These are phyloP conservation scores for Crataegus laevigata DNA, from an alignment of 306 rosid genomes.

Conservation along the genomic window DNA sequence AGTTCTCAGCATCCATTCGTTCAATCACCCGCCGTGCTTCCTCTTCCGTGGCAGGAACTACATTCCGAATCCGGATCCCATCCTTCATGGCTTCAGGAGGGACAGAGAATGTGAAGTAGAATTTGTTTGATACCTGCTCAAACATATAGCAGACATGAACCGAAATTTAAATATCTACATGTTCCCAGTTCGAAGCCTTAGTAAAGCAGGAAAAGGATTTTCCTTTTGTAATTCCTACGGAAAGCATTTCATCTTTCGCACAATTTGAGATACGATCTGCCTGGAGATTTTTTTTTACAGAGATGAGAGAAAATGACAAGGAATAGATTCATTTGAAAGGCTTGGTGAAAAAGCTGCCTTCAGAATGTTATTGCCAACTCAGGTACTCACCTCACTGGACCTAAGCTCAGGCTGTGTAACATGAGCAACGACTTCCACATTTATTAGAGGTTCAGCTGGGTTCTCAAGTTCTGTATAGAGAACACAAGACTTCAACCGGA, in stretches of 20 bases:
- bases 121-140: slow-evolving; percentile 72
- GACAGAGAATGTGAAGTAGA: slow-evolving; percentile 72
- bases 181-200: neutral
- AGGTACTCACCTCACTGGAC: slow-evolving; percentile 61
- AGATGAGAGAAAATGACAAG: neutral
- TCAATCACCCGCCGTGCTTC: slow-evolving; percentile 68
- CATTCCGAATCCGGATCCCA: slow-evolving; percentile 53
- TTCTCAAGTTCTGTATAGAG: slow-evolving; percentile 67
- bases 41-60: slow-evolving; percentile 74
- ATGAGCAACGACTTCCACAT: slow-evolving; percentile 78
- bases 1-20: slow-evolving; percentile 58
- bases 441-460: slow-evolving; percentile 48
- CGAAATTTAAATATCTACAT: neutral
- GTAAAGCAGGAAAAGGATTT: neutral
- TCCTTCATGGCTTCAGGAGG: slow-evolving; percentile 41
- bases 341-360: neutral
- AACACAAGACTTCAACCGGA: slow-evolving; percentile 76
- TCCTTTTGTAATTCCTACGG: neutral
- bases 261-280: neutral
- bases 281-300: neutral
- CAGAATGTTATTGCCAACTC: neutral
- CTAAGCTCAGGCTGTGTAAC: slow-evolving; percentile 80
- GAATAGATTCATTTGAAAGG: neutral
- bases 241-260: neutral
- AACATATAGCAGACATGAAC: neutral